Base-by-base conservation (phyloP, 129 eudicot species). In the Artemisia argyi region DNA sequence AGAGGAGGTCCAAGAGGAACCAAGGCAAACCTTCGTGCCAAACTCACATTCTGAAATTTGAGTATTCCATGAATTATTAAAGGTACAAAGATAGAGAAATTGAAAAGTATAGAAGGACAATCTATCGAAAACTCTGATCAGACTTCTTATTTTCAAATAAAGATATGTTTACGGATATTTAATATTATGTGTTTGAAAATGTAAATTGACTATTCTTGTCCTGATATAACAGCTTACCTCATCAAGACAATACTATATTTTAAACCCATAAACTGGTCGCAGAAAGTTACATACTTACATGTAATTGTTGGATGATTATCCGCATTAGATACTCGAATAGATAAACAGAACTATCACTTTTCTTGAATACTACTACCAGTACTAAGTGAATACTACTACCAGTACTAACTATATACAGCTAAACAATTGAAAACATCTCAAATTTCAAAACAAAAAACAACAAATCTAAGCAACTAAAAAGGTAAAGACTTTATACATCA, bases 1-100 rank as follows among this genome's bases (percentile, higher is more conserved):
- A 94, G 75, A 5, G 99, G 99, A 66, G 99, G 99, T 72, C 99
- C 99, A 74, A 94, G 85, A 44, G 99, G 99, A 67, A 94, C 99
- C 85, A 94, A 83, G 44, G 99, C 99, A 90, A 94, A 94, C 85
- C 99, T 90, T 74, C 99, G 85, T 5, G 99, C 97, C 80, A 94
- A 76, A 87, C 96, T 94, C 64, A 94, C 99, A 81, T 87, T 91
- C 99, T 94, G 85, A 68, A 65, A 47, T 78, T 61, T 30, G 73
- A 54, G 47, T 19, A 46, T 79, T 66, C 52, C 48, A 76, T 51
- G 55, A 12, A 55, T 75, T 1, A 72, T 17, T 47, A 46, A 10
- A 30, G 64, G 76, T 39, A 44, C 39, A 52, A 15, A 74, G n/a
- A n/a, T n/a, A n/a, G 42, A 51, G 17, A 74, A 39, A 58, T 24